Evolutionary conservation across 768 basidiomycete species (phyloP), one percentile per base, ranked within the genome.

Genomic region (Suillus sp.): DNA sequence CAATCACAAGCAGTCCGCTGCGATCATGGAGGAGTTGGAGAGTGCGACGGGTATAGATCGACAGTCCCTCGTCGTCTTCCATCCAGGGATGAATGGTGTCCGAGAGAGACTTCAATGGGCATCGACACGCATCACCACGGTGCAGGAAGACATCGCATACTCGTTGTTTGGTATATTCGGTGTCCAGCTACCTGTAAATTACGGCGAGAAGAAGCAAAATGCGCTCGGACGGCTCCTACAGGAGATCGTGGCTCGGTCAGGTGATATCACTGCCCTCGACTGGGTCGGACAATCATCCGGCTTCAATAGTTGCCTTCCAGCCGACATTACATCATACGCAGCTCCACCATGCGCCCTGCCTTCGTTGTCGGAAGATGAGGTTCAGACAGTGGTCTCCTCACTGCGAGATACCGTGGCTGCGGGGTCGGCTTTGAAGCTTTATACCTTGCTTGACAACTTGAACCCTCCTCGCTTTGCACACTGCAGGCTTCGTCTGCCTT

Each of bases 281-380:
- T 71, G 70, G 69, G 65, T 61, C 1, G 70, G 70, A 25, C 35
- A 54, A 7, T 4, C 61, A 13, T 70, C 69, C 1, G 58, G 62
- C n/a, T 70, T 70, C 32, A 70, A 72, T 32, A 61, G 63, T 3
- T 71, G 71, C 40, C 66, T 71, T 38, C 70, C 70, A 7, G 62
- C 60, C 0, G 66, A 67, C 27, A 67, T 71, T 16, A 2, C 53
- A 1, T 30, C 53, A 55, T 55, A 55, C 6, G 25, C 18, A 4
- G 14, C 27, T 4, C 53, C 53, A 6, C 30, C 53, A 55, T 30
- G 27, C 22, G 27, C n/a, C 30, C 14, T 37, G 20, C 14, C 53
- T 7, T 55, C 27, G 1, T 10, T 32, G n/a, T 55, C 53, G 14
- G 30, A 55, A 30, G 27, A 55, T 14, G 30, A 55, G 53, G 4